Conservation (phyloP, 805 yeast species). For the Ogataea haglerorum region DNA sequence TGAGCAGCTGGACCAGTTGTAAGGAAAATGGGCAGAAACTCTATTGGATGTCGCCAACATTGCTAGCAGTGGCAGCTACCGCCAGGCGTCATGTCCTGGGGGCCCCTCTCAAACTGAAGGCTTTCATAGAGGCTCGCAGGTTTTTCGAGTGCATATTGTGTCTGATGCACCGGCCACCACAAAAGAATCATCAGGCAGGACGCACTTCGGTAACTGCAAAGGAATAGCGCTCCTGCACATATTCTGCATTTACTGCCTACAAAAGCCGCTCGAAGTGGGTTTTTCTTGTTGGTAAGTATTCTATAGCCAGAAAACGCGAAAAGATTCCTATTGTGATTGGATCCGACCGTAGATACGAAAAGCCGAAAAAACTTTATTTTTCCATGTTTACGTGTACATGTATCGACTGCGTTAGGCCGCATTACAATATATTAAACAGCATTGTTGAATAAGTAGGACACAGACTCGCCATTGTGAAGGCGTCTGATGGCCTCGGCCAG, state of each 20-base stretch:
- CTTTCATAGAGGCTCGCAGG: not conserved
- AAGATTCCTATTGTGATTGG: not conserved
- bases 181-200: not conserved
- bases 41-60: too few species aligned
- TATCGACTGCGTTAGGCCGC: slow-evolving; percentile 1
- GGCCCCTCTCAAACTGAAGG: too few species aligned
- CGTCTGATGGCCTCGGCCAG: slow-evolving; percentile 93
- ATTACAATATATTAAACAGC: slow-evolving; percentile 32
- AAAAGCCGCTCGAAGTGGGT: not conserved
- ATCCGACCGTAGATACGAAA: not conserved
- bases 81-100: too few species aligned
- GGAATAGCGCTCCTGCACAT: not conserved
- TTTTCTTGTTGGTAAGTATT: not conserved
- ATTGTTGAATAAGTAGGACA: slow-evolving; percentile 79
- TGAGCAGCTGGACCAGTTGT: not conserved
- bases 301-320: too few species aligned
- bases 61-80: too few species aligned
- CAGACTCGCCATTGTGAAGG: slow-evolving; percentile 93
- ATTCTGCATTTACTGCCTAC: not conserved
- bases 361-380: not conserved
- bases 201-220: not conserved
- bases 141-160: not conserved
- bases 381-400: not conserved
- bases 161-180: not conserved
- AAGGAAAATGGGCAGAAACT: not conserved